Conservation (phyloP, 768 basidiomycete species). For the Leccinum olivaceopallidum region DNA sequence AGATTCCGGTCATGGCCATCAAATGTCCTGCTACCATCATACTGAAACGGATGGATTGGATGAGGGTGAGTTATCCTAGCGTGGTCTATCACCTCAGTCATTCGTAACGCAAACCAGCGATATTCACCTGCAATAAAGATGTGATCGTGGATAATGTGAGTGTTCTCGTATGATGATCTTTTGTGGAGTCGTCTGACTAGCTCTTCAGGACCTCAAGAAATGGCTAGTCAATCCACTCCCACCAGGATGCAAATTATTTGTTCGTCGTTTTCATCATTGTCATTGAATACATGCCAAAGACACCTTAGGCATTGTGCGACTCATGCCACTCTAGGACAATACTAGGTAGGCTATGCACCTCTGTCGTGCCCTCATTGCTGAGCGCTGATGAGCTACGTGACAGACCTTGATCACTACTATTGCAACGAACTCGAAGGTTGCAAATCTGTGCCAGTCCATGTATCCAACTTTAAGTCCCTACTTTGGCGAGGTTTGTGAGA, state of each 20-base stretch:
- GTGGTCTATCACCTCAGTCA: not conserved
- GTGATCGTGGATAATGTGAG: slow-evolving; percentile 28
- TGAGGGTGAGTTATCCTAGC: slow-evolving; percentile 40
- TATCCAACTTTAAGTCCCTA: not conserved
- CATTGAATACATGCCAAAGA: not conserved
- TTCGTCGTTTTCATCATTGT: slow-evolving; percentile 11
- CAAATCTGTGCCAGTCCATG: not conserved
- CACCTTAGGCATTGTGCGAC: slow-evolving; percentile 28
- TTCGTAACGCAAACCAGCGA: slow-evolving; percentile 9
- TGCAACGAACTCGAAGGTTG: slow-evolving; percentile 24
- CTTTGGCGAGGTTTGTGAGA: slow-evolving; percentile 16
- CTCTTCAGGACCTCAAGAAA: slow-evolving; percentile 22
- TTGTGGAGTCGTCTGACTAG: slow-evolving; percentile 31
- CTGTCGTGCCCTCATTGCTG: not conserved
- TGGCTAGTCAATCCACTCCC: slow-evolving; percentile 28
- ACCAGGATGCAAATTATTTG: slow-evolving; percentile 29
- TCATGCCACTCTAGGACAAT: slow-evolving; percentile 33
- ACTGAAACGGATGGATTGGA: slow-evolving; percentile 54
- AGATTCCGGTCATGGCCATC: slow-evolving; percentile 54
- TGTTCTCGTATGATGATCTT: slow-evolving; percentile 27
- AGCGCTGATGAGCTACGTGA: not conserved
- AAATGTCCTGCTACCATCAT: slow-evolving; percentile 42
- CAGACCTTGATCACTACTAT: slow-evolving; percentile 29
- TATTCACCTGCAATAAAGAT: slow-evolving; percentile 12
- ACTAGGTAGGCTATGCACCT: slow-evolving; percentile 19